Base-by-base conservation (phyloP, 2,329 filamentous ascomycete species). In the Rutstroemia sp. region DNA sequence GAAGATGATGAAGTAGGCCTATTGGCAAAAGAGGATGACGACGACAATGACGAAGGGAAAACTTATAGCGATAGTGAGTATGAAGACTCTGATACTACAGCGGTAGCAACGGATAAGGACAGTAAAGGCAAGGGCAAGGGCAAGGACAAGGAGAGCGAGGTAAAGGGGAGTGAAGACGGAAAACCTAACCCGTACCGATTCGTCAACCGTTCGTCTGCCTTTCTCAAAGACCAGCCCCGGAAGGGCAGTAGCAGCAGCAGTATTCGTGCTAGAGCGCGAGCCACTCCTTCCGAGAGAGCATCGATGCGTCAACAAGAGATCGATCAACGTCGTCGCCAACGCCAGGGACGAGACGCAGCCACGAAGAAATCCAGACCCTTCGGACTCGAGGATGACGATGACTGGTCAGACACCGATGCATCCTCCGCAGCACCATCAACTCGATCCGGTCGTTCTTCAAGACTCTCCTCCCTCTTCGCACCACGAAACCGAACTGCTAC, bases 401-500 rank as follows among this genome's bases (percentile, higher is more conserved):
- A 42, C n/a, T 54, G 52, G 52, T 39, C 34, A 2, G 44, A 54
- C 9, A 54, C 44, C 19, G 44, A 54, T n/a, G 34, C 44, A 9
- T 54, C 52, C 25, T 54, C 52, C 4, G 18, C 21, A 14, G n/a
- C 52, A 34, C n/a, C 34, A 2, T 54, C 30, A 2, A 39, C 27
- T 45, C 52, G 44, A 41, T 30, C 44, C 2, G 30, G 42, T 6
- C 37, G 52, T 23, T 48, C 34, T 25, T 54, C 52, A 6, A 23
- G 37, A 4, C 37, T 54, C 16, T 54, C 52, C 21, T 54, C 44
- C 7, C 25, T 54, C 25, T 54, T 54, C 27, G 34, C 44, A n/a
- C 34, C 52, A 21, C 44, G 52, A 18, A 54, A 54, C n/a, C 14
- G 30, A 30, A 49, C 34, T 49, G 2, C 48, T 2, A 49, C 45